A percentile compares a stretch with the other conserved stretches of the same genome.
These are phyloP conservation scores for Ganoderma multipileum DNA, from an alignment of 1,284 basidiomycete species.

Conservation along the genomic window DNA sequence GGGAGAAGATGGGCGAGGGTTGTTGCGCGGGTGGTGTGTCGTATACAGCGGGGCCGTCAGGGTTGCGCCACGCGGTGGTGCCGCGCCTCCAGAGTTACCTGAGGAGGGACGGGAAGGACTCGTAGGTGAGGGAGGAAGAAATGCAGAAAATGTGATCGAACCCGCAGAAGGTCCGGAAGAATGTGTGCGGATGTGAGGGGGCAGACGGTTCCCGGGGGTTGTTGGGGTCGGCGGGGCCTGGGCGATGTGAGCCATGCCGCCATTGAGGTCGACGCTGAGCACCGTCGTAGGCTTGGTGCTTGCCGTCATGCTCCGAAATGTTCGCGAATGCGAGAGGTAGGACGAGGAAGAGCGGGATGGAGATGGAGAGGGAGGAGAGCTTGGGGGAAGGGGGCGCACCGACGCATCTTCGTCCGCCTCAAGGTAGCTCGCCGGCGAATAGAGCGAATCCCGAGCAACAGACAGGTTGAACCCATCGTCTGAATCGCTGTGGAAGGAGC, in stretches of 20 bases:
- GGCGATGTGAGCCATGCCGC: slow-evolving; percentile 90
- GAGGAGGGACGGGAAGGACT: slow-evolving; percentile 55
- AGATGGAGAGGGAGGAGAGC: slow-evolving; percentile 82
- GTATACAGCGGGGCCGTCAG: slow-evolving; percentile 89
- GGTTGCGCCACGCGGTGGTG: slow-evolving; percentile 27
- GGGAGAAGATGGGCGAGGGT: slow-evolving; percentile 89
- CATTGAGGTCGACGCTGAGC: slow-evolving; percentile 84
- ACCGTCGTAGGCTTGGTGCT: slow-evolving; percentile 97
- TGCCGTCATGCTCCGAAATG: slow-evolving; percentile 82
- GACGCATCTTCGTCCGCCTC: slow-evolving; percentile 93
- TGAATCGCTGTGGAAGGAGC: slow-evolving; percentile 33
- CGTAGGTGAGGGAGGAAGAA: slow-evolving; percentile 56
- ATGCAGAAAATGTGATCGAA: slow-evolving; percentile 74
- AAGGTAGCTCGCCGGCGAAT: slow-evolving; percentile 74
- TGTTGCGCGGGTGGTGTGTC: slow-evolving; percentile 91
- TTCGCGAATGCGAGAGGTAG: slow-evolving; percentile 79
- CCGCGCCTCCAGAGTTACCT: slow-evolving; percentile 34
- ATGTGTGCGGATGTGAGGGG: slow-evolving; percentile 63
- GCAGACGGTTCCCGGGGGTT: slow-evolving; percentile 55
- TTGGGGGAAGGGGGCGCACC: slow-evolving; percentile 85
- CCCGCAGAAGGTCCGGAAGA: slow-evolving; percentile 61
- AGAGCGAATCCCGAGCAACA: slow-evolving; percentile 68
- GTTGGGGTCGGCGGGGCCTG: slow-evolving; percentile 74
- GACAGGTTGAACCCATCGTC: slow-evolving; percentile 62
- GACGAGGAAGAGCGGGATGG: slow-evolving; percentile 82